Evolutionary conservation across 768 basidiomycete species (phyloP), one percentile per base, ranked within the genome.

Genomic region (Agrocybe chaxingu): DNA sequence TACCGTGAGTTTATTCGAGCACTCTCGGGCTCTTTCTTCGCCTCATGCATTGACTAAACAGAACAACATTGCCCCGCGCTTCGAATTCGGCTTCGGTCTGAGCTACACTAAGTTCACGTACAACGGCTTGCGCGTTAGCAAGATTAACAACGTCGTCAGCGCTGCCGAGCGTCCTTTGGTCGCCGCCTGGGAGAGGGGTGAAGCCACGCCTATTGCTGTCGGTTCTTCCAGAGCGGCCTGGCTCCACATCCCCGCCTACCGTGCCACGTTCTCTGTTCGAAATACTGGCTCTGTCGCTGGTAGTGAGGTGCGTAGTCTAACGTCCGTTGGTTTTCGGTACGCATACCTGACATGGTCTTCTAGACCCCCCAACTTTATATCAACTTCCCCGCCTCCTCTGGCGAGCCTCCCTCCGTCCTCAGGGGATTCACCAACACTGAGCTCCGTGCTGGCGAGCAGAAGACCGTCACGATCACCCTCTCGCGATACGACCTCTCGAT

Each of bases 61-160:
- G 79, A 70, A 80, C 66, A 79, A 84, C 54, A 89, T 92, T 55
- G 75, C 75, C 0, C 91, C 91, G 3, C 87, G 88, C 34, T 92
- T 82, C 60, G 89, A 91, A 61, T 98, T 98, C 64, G 94, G 94
- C 4, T 95, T 84, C 62, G 94, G 94, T 0, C 65, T 95, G 61
- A 88, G 84, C 49, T 98, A 97, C 71, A 87, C 94, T 35, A 77
- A 69, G 2, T 98, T 95, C 65, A 66, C 77, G 31, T 95, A 92
- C 64, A 80, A 75, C 38, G 69, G 77, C 31, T 69, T 94, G 8
- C 56, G 71, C 2, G 67, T 89, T 32, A 62, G 62, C 11, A 69
- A 72, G 48, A 64, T 87, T 3, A 60, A 16, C 7, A 50, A 56
- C 12, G 69, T 75, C n/a, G 68, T 66, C 3, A 66, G 71, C 8